Evolutionary conservation across 2,329 filamentous ascomycete species (phyloP), one percentile per base, ranked within the genome.

Genomic region (Trichoderma sp.): DNA sequence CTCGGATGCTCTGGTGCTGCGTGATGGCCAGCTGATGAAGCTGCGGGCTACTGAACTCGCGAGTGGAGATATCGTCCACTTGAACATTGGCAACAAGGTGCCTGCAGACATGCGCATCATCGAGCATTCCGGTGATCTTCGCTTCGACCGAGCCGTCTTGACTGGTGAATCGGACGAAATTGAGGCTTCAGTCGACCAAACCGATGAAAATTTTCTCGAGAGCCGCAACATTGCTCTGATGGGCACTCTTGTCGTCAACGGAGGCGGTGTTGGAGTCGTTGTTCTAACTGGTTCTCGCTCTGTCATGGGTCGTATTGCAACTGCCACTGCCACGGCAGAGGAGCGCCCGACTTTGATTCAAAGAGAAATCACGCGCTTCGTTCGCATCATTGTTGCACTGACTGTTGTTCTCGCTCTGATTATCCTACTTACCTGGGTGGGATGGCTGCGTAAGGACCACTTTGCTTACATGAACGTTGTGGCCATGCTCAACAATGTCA

Each of bases 41-140:
- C 70, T 86, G n/a, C 77, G 82, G 0, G 82, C 84, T 0, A 75
- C 79, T 1, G 81, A 85, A 30, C 81, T 86, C 2, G 85, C 85
- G 6, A 81, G 80, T 24, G 85, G 85, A 9, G 85, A 86, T 71
- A 76, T 86, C 26, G 81, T 86, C 7, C 80, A 84, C 11, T 76
- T 86, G 12, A 80, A 81, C 66, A 83, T 84, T 2, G 85, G 84
- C 5, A 83, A 86, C 76, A 85, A 84, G 8, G 83, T 86, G 5
- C 84, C 85, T 0, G 85, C 84, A 6, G 85, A 86, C 74, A 72
- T 86, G 32, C 82, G 84, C n/a, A 77, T 84, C 36, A 72, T 84
- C 3, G 77, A 75, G 7, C 81, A 82, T 71, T 84, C 83, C 8
- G 82, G 82, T 0, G 83, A 84, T 30, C 78, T 84, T 53, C 81